Evolutionary conservation across 2,329 filamentous ascomycete genomes (phyloP).

Genomic region (Biscogniauxia mediterranea): DNA sequence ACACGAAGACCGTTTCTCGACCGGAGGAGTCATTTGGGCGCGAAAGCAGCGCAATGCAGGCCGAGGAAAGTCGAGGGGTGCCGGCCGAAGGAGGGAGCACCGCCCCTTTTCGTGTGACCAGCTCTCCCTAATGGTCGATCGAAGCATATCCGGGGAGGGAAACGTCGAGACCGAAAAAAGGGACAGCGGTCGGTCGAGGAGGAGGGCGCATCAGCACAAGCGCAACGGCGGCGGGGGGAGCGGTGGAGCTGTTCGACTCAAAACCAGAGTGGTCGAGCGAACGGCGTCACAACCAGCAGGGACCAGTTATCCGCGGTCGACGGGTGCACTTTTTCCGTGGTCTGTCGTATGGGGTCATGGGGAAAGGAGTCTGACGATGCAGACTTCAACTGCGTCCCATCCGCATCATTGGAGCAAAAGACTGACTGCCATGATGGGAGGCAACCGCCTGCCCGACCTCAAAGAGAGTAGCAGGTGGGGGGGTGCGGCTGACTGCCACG

Average conservation of each 20-base stretch:
- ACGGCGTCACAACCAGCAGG: neutral
- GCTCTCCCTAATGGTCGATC: neutral
- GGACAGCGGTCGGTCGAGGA: neutral
- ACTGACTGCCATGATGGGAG: conserved; percentile 23
- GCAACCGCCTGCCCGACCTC: conserved; percentile 29
- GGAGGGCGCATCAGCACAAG: neutral
- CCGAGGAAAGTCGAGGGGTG: neutral
- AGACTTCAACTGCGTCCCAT: conserved; percentile 9
- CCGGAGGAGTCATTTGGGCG: neutral
- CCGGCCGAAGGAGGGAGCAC: neutral
- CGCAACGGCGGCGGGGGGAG: neutral
- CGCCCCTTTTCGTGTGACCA: neutral
- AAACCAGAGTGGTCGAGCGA: neutral
- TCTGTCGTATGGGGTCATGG: conserved; percentile 9
- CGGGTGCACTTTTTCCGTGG: neutral
- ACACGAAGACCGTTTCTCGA: neutral
- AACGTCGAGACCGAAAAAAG: neutral
- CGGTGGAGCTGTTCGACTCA: neutral
- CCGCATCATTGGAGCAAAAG: conserved; percentile 12
- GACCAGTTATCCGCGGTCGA: neutral
- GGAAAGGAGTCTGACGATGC: conserved; percentile 11
- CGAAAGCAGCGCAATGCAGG: neutral
- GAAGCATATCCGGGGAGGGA: neutral
- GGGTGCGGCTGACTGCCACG: conserved; percentile 26
- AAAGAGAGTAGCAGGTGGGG: conserved; percentile 20